Evolutionary conservation across 2,329 filamentous ascomycete genomes (phyloP), one percentile per base, ranked within the genome.

Genomic region (Botrytis medusae): DNA sequence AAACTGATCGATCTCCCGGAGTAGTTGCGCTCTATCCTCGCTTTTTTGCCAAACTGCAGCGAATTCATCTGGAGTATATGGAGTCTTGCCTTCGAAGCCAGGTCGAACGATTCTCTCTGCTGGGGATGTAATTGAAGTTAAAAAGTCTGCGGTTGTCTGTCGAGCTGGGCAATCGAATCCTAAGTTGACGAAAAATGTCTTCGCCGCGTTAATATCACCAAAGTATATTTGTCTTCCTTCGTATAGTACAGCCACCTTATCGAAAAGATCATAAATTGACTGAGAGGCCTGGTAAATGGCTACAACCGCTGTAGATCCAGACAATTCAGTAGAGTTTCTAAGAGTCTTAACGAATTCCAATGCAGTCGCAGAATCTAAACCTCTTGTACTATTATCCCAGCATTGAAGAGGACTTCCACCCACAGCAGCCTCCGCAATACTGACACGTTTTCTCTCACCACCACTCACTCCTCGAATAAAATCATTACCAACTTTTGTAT

Each of bases 331-430:
- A 0, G 90, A 84, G 29, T 89, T 85, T 25, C 91, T 85, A 42
- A 95, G 82, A 22, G 89, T 88, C 76, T 91, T 86, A 8, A 92
- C 90, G 74, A 94, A 95, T 77, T 93, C 91, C 57, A 93, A 82
- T 0, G 92, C 92, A 0, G 91, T 94, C 12, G 89, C 89, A 0
- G 90, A 90, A 80, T 95, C 93, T 0, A 95, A 85, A 18, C 93
- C 93, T 69, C 88, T 86, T 0, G 92, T 95, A 37, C 87, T 90
- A 76, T 93, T 93, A 74, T 92, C 93, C 93, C 93, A 96, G 74
- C 90, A 91, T 80, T 93, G 90, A 2, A 88, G 84, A 60, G 86
- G 89, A 2, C 89, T 87, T n/a, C 84, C 81, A 1, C 84, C 85
- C 16, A 87, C 87, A 0, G 88, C 87, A 48, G 93, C 93, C 82